Evolutionary conservation across 148 eudicot species (phyloP).

Genomic region (Hydrangea macrophylla): DNA sequence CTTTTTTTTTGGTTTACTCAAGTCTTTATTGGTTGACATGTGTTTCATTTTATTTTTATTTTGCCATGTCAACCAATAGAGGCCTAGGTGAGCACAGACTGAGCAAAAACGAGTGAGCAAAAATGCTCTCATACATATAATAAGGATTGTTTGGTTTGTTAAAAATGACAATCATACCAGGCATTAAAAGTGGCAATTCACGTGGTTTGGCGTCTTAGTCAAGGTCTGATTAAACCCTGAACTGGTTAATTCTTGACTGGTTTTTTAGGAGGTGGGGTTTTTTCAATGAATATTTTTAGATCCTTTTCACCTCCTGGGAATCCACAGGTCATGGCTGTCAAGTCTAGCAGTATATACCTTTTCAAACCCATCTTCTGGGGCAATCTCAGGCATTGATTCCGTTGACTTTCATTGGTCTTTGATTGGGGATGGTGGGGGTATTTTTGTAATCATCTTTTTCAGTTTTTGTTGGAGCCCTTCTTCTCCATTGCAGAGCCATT

Average conservation of each 20-base stretch:
- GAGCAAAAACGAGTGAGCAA: no score
- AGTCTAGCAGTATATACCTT: constrained; percentile 73
- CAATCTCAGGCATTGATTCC: constrained; percentile 3
- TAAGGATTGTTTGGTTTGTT: constrained; percentile 70
- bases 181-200: constrained; percentile 66
- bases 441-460: constrained; percentile 24
- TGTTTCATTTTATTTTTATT: no score
- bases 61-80: no score
- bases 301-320: constrained; percentile 96
- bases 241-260: constrained; percentile 5
- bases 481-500: constrained; percentile 91
- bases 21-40: no score
- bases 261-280: constrained; percentile 68
- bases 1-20: no score
- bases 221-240: constrained; percentile 28
- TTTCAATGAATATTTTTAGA: constrained; percentile 55
- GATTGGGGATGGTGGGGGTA: constrained; percentile 18
- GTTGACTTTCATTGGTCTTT: constrained; percentile 24
- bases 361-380: constrained; percentile 55
- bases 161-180: constrained; percentile 86
- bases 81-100: no score
- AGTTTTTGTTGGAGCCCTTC: constrained; percentile 65
- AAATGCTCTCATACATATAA: no score
- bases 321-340: constrained; percentile 91
- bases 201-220: constrained; percentile 61